A percentile compares a stretch with the other conserved stretches of the same genome.
phyloP scores from a whole-genome alignment of 495 filamentous ascomycete genomes.

The Aspergillus conjunctus region DNA sequence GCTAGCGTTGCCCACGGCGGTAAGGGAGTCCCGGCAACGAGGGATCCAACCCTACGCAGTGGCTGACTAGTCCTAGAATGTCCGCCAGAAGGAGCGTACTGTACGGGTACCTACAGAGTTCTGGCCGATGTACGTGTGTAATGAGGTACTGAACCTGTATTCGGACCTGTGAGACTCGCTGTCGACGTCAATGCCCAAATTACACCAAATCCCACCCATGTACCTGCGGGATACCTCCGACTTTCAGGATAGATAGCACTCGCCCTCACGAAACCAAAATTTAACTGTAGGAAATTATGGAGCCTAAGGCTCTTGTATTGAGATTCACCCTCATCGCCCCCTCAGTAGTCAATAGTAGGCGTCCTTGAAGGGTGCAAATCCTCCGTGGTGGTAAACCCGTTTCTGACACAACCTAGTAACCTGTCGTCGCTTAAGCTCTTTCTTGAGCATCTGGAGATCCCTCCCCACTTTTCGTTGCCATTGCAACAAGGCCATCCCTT shows the following conservation, averaged over 20 bases:
- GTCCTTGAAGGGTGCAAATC: slow-evolving; percentile 12
- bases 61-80: slow-evolving; percentile 15
- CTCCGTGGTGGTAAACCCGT: slow-evolving; percentile 10
- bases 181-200: slow-evolving; percentile 1
- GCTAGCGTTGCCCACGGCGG: slow-evolving; percentile 40
- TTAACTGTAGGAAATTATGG: too few species aligned
- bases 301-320: too few species aligned
- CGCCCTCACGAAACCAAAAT: too few species aligned
- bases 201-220: not conserved
- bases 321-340: too few species aligned
- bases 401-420: slow-evolving; percentile 24
- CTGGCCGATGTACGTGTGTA: not conserved
- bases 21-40: slow-evolving; percentile 53
- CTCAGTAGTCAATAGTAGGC: not conserved
- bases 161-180: not conserved
- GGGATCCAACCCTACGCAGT: slow-evolving; percentile 17
- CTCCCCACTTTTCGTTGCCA: slow-evolving; percentile 55
- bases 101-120: slow-evolving; percentile 22
- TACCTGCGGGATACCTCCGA: not conserved
- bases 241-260: too few species aligned
- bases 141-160: slow-evolving; percentile 18
- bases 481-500: slow-evolving; percentile 56
- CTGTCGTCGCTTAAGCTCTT: slow-evolving; percentile 32
- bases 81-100: not conserved
- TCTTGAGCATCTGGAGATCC: slow-evolving; percentile 43